Conservation (phyloP, 352 stramenopile species). For the Phytopythium sindhum region DNA sequence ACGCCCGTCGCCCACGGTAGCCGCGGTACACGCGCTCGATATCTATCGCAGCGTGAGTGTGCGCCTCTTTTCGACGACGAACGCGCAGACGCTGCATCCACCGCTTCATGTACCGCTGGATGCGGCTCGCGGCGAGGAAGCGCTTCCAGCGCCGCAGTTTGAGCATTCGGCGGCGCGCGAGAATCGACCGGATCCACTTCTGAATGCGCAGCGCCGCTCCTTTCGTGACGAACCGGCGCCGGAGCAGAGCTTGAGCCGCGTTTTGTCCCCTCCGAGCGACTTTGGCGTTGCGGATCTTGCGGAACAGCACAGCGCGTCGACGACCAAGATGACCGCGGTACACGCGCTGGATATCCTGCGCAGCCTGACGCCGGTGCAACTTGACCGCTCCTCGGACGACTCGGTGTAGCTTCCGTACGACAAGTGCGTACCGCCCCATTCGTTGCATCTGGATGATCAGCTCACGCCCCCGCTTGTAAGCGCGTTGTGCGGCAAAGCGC, state of each 20-base stretch:
- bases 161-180: slow-evolving; percentile 36
- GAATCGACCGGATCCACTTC: slow-evolving; percentile 39
- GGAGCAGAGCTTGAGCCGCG: slow-evolving; percentile 43
- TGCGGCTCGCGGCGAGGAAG: slow-evolving; percentile 35
- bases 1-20: slow-evolving; percentile 23
- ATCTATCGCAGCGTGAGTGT: slow-evolving; percentile 28
- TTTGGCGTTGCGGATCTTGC: slow-evolving; percentile 61
- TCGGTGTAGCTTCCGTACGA: slow-evolving; percentile 20
- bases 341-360: slow-evolving; percentile 34
- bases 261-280: slow-evolving; percentile 51
- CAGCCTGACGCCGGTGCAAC: slow-evolving; percentile 28
- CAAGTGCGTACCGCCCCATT: slow-evolving; percentile 33
- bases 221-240: slow-evolving; percentile 36
- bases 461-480: slow-evolving; percentile 24
- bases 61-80: slow-evolving; percentile 27
- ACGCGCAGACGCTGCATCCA: slow-evolving; percentile 42
- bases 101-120: slow-evolving; percentile 48
- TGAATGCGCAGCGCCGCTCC: slow-evolving; percentile 49
- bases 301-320: slow-evolving; percentile 49
- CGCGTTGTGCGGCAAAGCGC: slow-evolving; percentile 11
- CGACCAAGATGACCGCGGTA: slow-evolving; percentile 32
- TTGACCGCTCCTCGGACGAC: slow-evolving; percentile 24
- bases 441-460: slow-evolving; percentile 37
- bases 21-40: slow-evolving; percentile 55
- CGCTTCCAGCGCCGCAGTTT: slow-evolving; percentile 38